Conservation (phyloP, 805 yeast genomes). For the Millerozyma acaciae region DNA sequence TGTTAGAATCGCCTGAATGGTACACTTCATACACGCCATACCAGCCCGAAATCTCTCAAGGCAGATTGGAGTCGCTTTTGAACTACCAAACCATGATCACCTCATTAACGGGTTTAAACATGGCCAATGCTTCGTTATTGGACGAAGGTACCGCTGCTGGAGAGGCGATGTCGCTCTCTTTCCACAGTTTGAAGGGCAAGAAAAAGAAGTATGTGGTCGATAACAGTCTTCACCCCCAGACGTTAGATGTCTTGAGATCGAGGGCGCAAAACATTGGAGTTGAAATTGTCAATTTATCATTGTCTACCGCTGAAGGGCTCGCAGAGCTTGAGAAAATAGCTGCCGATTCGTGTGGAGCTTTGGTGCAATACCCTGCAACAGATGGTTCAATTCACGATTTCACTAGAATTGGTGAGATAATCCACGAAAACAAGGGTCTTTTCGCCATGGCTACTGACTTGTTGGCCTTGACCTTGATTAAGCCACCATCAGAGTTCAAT, state of each 20-base stretch:
- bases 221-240: slow-evolving; percentile 75
- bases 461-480: slow-evolving; percentile 78
- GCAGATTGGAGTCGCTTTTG: slow-evolving; percentile 83
- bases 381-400: slow-evolving; percentile 64
- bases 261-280: slow-evolving; percentile 77
- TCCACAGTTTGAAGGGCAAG: slow-evolving; percentile 63
- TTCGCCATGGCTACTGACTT: slow-evolving; percentile 88
- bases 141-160: slow-evolving; percentile 98
- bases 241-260: slow-evolving; percentile 70
- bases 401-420: slow-evolving; percentile 52
- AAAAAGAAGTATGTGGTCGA: slow-evolving; percentile 70
- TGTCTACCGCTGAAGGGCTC: slow-evolving; percentile 39
- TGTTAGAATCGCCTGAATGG: slow-evolving; percentile 95
- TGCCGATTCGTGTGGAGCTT: slow-evolving; percentile 64
- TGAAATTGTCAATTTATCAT: slow-evolving; percentile 55
- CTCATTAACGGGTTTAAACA: slow-evolving; percentile 89
- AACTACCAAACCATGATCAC: slow-evolving; percentile 91
- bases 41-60: slow-evolving; percentile 97
- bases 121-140: slow-evolving; percentile 89
- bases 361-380: slow-evolving; percentile 88
- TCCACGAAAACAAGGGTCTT: slow-evolving; percentile 71
- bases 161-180: slow-evolving; percentile 89
- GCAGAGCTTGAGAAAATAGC: slow-evolving; percentile 20
- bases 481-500: slow-evolving; percentile 79
- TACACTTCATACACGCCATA: slow-evolving; percentile 98